Conservation (phyloP, 2,329 filamentous ascomycete genomes). For the Cytospora mali region DNA sequence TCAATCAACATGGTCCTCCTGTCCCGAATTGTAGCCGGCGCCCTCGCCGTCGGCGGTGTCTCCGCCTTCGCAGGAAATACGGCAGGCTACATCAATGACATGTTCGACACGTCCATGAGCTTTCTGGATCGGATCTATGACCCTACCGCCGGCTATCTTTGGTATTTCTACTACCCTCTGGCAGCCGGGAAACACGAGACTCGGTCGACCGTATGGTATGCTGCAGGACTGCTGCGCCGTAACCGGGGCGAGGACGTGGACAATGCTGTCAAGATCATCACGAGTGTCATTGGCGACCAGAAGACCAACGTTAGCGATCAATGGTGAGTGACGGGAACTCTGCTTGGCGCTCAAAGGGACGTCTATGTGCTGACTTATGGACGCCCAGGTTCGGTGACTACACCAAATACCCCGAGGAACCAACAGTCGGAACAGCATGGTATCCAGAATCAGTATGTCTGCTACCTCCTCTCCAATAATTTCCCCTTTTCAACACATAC, state of each 20-base stretch:
- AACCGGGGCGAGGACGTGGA: slow-evolving; percentile 52
- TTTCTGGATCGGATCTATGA: slow-evolving; percentile 62
- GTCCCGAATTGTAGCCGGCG: slow-evolving; percentile 4
- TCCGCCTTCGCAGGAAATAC: slow-evolving; percentile 17
- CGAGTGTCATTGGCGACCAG: slow-evolving; percentile 55
- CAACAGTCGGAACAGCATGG: slow-evolving; percentile 52
- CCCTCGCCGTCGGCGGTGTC: slow-evolving; percentile 15
- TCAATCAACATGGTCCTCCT: slow-evolving; percentile 20
- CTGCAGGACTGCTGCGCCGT: slow-evolving; percentile 57
- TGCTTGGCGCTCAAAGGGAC: too few relatives aligned
- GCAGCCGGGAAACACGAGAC: slow-evolving; percentile 61
- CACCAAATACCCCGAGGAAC: slow-evolving; percentile 58
- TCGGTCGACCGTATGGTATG: slow-evolving; percentile 61
- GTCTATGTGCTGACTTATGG: not conserved
- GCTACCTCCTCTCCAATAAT: not conserved
- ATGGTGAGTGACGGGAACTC: slow-evolving; percentile 50
- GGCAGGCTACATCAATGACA: slow-evolving; percentile 26
- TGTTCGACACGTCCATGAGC: slow-evolving; percentile 54
- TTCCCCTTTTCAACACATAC: too few relatives aligned
- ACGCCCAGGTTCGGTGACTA: slow-evolving; percentile 49
- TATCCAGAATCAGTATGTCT: slow-evolving; percentile 41
- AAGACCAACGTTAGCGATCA: slow-evolving; percentile 54
- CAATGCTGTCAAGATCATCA: slow-evolving; percentile 56
- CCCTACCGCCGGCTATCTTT: slow-evolving; percentile 53
- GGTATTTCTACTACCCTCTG: slow-evolving; percentile 47